Evolutionary conservation across 192 early-diverging fungal genomes (phyloP), one percentile per base, ranked within the genome.

Genomic region (Polychytrium aggregatum): DNA sequence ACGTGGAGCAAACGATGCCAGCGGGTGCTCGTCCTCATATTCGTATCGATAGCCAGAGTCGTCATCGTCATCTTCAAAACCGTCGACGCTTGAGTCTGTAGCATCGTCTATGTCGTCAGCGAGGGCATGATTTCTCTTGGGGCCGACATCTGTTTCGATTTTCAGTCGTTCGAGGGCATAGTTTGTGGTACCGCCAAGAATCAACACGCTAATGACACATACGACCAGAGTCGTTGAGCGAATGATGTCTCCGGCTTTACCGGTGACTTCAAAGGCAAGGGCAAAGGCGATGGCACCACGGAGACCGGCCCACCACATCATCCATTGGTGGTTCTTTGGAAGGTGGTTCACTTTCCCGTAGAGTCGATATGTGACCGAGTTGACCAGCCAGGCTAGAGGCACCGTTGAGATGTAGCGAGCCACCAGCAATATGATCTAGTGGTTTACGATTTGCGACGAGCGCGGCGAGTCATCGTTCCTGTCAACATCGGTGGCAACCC

Each of bases 271-370:
- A 52, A 84, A 86, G 8, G 89, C 83, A 26, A 98, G 70, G 0
- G 95, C 95, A 65, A 96, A 94, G 0, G 95, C 91, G 10, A 98
- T 92, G 4, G 95, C 92, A 5, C 95, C 95, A 30, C 95, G 85
- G 2, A 98, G 68, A 2, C 90, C 88, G 13, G 90, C 83, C 91
- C 91, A 98, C 65, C 89, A 93, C 5, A 98, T 57, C 91, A 98
- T 96, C 13, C 85, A 76, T 59, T 93, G 90, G 60, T 90, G 82
- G 44, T 70, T 68, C 0, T 44, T 41, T 6, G 76, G 76, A 38
- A 79, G 64, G 22, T 50, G 49, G 11, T 17, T 17, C 24, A 51
- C 28, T 16, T 28, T 27, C 1, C 28, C 54, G 50, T 65, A 53
- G 5, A 74, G 44, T 36, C 68, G 64, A 18, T 59, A 52, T 52